Percentiles rank a stretch among this genome's conserved stretches.
These are phyloP conservation scores for Penicillium capsulatum DNA, from an alignment of 2,329 filamentous ascomycete species.

Conservation along the genomic window DNA sequence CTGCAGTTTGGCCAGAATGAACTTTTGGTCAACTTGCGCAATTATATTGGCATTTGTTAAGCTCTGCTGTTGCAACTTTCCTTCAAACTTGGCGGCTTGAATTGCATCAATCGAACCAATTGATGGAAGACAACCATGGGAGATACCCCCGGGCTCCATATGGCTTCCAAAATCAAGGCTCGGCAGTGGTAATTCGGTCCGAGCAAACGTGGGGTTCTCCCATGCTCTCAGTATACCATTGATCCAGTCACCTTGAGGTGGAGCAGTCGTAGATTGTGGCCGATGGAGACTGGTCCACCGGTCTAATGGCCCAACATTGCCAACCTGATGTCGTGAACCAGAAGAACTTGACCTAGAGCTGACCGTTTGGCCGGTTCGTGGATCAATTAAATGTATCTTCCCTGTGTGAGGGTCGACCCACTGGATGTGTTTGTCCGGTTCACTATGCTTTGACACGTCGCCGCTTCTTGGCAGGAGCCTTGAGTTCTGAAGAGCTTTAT, in stretches of 20 bases:
- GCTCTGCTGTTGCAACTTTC: conserved; percentile 57
- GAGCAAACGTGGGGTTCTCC: conserved; percentile 72
- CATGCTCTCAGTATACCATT: conserved; percentile 59
- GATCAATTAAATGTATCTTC: conserved; percentile 30
- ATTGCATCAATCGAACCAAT: conserved; percentile 21
- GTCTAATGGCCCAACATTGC: too few species aligned
- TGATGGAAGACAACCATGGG: conserved; percentile 20
- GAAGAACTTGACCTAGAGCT: not conserved
- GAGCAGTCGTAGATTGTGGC: not conserved
- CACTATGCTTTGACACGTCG: too few species aligned
- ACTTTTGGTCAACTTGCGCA: conserved; percentile 84
- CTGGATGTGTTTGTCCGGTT: conserved; percentile 21
- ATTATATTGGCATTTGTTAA: conserved; percentile 63
- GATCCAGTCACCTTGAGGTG: conserved; percentile 51
- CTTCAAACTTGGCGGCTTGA: conserved; percentile 29
- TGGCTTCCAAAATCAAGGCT: conserved; percentile 29
- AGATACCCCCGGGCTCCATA: conserved; percentile 13
- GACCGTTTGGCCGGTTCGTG: conserved; percentile 34
- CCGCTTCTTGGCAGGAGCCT: too few species aligned
- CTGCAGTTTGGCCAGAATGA: conserved; percentile 66
- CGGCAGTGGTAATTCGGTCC: conserved; percentile 43
- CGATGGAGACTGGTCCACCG: not conserved
- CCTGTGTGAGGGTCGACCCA: conserved; percentile 62
- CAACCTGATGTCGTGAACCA: conserved; percentile 4
- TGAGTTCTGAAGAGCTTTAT: too few species aligned